Evolutionary conservation across 1,284 basidiomycete genomes (phyloP).

Genomic region (Cryptococcus sp.): DNA sequence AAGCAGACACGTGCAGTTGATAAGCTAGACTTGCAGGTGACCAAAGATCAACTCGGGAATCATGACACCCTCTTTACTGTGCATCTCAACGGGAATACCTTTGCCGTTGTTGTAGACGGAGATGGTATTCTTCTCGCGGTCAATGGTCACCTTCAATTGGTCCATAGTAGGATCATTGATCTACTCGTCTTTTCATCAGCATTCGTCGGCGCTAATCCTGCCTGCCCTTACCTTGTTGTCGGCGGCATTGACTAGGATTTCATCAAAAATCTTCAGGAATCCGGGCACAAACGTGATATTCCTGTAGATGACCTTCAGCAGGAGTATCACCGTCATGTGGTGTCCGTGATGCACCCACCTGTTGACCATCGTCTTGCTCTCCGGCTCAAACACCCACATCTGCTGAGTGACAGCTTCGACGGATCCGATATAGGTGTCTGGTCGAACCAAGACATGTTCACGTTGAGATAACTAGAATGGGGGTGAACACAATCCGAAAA

Average conservation of each 20-base stretch:
- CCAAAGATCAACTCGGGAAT: conserved; percentile 99
- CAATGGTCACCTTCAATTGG: conserved; percentile 81
- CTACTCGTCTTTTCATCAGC: conserved; percentile 53
- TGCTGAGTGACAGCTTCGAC: conserved; percentile 78
- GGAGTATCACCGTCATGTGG: not conserved
- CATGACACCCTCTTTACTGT: conserved; percentile 88
- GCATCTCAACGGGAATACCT: conserved; percentile 96
- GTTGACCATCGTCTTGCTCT: conserved; percentile 75
- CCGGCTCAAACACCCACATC: conserved; percentile 89
- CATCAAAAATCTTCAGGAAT: conserved; percentile 99
- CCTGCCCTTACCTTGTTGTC: conserved; percentile 82
- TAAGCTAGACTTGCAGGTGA: conserved; percentile 61
- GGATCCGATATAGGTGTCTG: conserved; percentile 97
- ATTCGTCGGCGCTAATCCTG: conserved; percentile 14
- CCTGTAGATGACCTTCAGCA: conserved; percentile 32
- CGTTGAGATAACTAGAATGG: conserved; percentile 80
- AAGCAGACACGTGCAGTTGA: not conserved
- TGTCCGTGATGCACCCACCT: conserved; percentile 49
- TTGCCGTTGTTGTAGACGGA: conserved; percentile 94
- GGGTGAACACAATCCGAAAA: not conserved
- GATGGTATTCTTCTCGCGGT: conserved; percentile 81
- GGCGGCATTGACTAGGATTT: conserved; percentile 98
- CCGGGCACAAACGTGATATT: conserved; percentile 94
- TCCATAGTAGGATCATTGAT: conserved; percentile 89
- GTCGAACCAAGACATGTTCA: conserved; percentile 94